phyloP scores from a whole-genome alignment of 2,329 filamentous ascomycete genomes.

The Didymella keratinophila region DNA sequence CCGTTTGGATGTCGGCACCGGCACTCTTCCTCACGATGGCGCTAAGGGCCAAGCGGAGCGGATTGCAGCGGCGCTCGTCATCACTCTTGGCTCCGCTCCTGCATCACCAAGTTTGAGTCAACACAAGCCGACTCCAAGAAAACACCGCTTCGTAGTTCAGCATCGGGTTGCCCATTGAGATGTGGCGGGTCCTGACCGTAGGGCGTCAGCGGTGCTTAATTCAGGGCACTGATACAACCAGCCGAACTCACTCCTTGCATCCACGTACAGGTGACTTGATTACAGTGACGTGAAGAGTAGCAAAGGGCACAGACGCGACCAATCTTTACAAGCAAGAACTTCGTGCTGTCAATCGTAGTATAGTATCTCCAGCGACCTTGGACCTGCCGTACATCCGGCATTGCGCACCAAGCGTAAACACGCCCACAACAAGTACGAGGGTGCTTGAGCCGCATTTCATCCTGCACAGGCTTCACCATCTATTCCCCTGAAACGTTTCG shows the following conservation, averaged over 20 bases:
- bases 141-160: conserved; percentile 2
- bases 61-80: conserved; percentile 10
- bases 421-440: conserved; percentile 1
- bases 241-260: not conserved
- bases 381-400: not conserved
- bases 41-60: conserved; percentile 13
- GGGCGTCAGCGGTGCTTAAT: conserved; percentile 6
- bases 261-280: not conserved
- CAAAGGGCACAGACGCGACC: too few relatives aligned
- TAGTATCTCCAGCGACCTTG: too few relatives aligned
- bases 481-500: not conserved
- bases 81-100: conserved; percentile 14
- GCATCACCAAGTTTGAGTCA: conserved; percentile 1
- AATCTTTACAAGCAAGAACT: too few relatives aligned
- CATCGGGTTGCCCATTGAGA: conserved; percentile 2
- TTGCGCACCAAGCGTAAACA: not conserved
- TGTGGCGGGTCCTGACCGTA: conserved; percentile 1
- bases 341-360: too few relatives aligned
- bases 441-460: conserved; percentile 13
- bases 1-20: conserved; percentile 5
- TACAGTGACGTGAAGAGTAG: too few relatives aligned
- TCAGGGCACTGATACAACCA: not conserved
- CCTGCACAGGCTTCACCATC: not conserved
- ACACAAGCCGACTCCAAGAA: conserved; percentile 14
- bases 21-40: not conserved